These are phyloP conservation scores for Claviceps sp. DNA, from an alignment of 2,329 filamentous ascomycete genomes.

Conservation along the genomic window DNA sequence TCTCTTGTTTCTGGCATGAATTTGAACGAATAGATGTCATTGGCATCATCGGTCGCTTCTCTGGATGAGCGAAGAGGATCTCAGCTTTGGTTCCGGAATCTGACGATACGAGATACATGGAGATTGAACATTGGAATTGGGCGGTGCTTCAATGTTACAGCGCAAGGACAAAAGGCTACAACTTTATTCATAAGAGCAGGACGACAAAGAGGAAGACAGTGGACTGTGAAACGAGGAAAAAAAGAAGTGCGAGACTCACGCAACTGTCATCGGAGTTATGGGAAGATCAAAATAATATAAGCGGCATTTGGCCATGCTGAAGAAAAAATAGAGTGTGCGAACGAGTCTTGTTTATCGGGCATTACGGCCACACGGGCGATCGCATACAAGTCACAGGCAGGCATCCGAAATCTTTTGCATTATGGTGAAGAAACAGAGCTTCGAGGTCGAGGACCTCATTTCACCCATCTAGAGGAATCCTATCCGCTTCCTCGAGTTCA, in stretches of 20 bases:
- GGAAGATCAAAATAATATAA: neutral
- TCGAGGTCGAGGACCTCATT: constrained; percentile 9
- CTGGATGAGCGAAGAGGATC: too few species aligned
- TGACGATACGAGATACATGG: neutral
- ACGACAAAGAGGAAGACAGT: neutral
- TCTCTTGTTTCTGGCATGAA: too few species aligned
- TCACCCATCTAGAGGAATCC: constrained; percentile 21
- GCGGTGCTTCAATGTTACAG: neutral
- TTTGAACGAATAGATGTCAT: too few species aligned
- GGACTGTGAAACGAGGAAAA: too few species aligned
- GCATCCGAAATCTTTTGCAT: neutral
- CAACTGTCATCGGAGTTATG: too few species aligned
- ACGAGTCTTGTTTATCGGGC: too few species aligned
- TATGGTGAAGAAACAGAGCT: neutral
- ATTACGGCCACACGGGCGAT: neutral
- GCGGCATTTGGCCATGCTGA: neutral
- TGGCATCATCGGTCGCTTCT: too few species aligned
- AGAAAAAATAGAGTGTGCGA: neutral
- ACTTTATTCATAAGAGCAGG: too few species aligned
- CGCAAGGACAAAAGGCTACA: neutral
- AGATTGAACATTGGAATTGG: neutral
- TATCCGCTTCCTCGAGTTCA: constrained; percentile 12
- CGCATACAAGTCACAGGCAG: neutral
- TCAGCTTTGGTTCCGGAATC: too few species aligned
- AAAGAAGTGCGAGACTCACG: neutral